phyloP scores from a whole-genome alignment of 331 rosid species.

The Acacia pycnantha region DNA sequence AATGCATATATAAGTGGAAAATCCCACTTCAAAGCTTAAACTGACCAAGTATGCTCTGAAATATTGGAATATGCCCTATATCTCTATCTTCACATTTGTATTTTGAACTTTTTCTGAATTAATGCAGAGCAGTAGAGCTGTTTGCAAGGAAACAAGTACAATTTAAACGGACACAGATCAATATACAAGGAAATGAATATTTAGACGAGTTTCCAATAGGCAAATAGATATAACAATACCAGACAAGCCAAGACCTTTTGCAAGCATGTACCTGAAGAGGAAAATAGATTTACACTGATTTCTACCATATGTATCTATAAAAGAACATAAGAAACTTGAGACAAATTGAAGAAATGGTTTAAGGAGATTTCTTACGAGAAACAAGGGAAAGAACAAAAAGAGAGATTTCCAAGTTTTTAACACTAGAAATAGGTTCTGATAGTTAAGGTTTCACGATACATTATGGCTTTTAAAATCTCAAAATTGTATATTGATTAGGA shows the following conservation, averaged over 20 bases:
- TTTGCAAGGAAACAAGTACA: background rate
- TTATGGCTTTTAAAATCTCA: conserved; percentile 21
- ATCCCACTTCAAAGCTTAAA: background rate
- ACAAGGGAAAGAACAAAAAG: conserved; percentile 93
- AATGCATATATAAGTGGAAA: conserved; percentile 1
- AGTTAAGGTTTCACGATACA: conserved; percentile 63
- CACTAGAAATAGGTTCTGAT: conserved; percentile 74
- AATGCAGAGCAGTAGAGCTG: background rate
- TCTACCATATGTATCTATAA: conserved; percentile 10
- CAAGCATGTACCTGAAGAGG: conserved; percentile 81
- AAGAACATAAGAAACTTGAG: no score
- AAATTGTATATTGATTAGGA: conserved; percentile 26
- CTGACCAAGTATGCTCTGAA: conserved; percentile 4
- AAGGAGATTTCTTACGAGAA: conserved; percentile 73
- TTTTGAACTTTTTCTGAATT: background rate
- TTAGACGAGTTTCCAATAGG: background rate
- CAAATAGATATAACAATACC: conserved; percentile 55
- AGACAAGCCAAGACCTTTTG: conserved; percentile 91
- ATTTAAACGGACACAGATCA: background rate
- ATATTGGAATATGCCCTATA: conserved; percentile 2
- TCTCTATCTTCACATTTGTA: conserved; percentile 3
- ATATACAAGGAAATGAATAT: background rate
- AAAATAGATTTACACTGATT: conserved; percentile 26
- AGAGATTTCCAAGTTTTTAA: conserved; percentile 94
- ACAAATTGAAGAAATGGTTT: background rate